A percentile compares a stretch with the other conserved stretches of the same genome.
phyloP scores from a whole-genome alignment of 2,329 filamentous ascomycete species.

The Aspergillus tamarii region DNA sequence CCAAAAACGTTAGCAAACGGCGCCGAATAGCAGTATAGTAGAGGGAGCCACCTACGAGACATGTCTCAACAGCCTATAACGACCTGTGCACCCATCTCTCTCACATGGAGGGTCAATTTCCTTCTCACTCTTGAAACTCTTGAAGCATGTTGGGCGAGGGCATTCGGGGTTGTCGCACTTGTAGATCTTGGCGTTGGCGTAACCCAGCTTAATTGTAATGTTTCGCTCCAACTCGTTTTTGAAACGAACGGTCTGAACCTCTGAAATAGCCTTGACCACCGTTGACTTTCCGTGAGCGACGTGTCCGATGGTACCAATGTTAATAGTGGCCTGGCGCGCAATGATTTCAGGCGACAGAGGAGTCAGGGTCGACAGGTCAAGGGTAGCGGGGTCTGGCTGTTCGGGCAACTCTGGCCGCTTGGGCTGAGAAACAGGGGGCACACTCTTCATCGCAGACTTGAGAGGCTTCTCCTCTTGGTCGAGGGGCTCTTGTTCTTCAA shows the following conservation, averaged over 20 bases:
- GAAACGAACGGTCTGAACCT: conserved; percentile 97
- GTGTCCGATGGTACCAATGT: conserved; percentile 97
- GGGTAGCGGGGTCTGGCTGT: conserved; percentile 87
- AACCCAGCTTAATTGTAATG: conserved; percentile 99
- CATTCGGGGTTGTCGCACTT: conserved; percentile 92
- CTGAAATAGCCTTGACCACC: conserved; percentile 98
- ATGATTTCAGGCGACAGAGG: conserved; percentile 97
- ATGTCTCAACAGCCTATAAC: conserved; percentile 84
- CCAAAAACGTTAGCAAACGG: background rate
- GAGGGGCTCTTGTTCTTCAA: conserved; percentile 74
- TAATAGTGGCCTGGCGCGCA: conserved; percentile 95
- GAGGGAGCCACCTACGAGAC: conserved; percentile 71
- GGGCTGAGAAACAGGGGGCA: conserved; percentile 56
- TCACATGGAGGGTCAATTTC: conserved; percentile 96
- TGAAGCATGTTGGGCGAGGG: conserved; percentile 91
- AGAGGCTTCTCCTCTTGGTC: conserved; percentile 67
- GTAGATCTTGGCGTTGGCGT: conserved; percentile 99
- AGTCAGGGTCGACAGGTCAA: conserved; percentile 78
- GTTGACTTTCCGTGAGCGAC: conserved; percentile 99
- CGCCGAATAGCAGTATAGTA: background rate
- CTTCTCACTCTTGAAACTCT: conserved; percentile 98
- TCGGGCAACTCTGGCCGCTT: conserved; percentile 73
- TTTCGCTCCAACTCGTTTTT: conserved; percentile 99
- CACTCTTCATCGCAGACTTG: conserved; percentile 87
- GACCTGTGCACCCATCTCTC: conserved; percentile 85